Base-by-base conservation (phyloP, 768 basidiomycete species). In the Lactifluus echinatus region DNA sequence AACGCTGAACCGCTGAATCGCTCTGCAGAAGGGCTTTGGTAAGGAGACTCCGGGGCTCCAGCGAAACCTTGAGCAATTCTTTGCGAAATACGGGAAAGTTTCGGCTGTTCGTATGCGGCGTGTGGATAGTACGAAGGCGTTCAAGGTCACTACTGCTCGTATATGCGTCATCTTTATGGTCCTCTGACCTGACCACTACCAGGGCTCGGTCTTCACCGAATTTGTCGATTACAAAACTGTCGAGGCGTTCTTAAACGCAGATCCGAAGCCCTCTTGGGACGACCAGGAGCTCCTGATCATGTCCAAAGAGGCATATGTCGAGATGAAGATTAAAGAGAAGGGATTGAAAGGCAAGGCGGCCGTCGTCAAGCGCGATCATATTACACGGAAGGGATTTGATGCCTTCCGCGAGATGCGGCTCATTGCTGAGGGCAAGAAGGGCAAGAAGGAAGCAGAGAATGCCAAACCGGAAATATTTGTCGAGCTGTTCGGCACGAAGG, bases 281-380 rank as follows among this genome's bases (percentile, higher is more conserved):
- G 91, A 80, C 28, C 72, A 78, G 15, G 86, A 90, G 62, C 75
- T 97, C 33, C 67, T 88, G 46, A 82, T 79, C 69, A 95, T 95
- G 93, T 79, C 87, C 63, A 98, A 98, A 87, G 84, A 84, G 62
- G 88, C 76, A 8, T 96, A 96, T 69, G 92, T 92, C 65, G 83
- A 91, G 63, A 93, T 93, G 93, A 97, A 96, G 73, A 88, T 93
- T 71, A 86, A 90, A 69, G 90, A 95, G 72, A 93, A 96, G 71
- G 92, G 91, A 10, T 78, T 96, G 44, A 82, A 78, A 1, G 87
- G 87, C 26, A 88, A 82, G 64, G 79, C 81, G 15, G 85, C 86
- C 14, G 74, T 74, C 43, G 71, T 79, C 61, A 79, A 82, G 61
- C 79, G 78, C 59, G 81, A 85, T 42, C 67, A 68, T 45, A 78